Evolutionary conservation across 139 green algal genomes (phyloP).

Genomic region (Eudorina sp.): DNA sequence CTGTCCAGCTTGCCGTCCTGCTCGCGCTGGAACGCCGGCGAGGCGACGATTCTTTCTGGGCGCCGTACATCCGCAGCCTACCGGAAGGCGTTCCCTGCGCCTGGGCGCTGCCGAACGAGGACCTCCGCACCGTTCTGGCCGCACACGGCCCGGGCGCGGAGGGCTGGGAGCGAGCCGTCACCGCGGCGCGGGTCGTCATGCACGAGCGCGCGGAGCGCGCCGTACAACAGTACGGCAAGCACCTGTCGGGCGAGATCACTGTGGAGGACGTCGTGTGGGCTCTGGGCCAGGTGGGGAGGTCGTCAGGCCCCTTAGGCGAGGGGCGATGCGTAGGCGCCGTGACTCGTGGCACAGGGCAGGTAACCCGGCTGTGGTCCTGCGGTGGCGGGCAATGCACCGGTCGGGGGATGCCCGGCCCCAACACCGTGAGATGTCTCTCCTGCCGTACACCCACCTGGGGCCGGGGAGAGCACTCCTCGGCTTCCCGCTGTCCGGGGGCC

Average conservation of each 20-base stretch:
- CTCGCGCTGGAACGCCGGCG: constrained; percentile 43
- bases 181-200: not conserved
- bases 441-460: too few relatives aligned
- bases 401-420: too few relatives aligned
- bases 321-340: too few relatives aligned
- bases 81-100: constrained; percentile 6
- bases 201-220: not conserved
- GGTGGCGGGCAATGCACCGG: too few relatives aligned
- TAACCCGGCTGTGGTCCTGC: too few relatives aligned
- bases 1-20: constrained; percentile 46
- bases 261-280: constrained; percentile 48
- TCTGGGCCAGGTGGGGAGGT: constrained; percentile 42
- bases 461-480: too few relatives aligned
- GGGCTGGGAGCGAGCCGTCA: not conserved
- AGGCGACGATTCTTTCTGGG: constrained; percentile 45
- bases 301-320: too few relatives aligned
- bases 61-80: constrained; percentile 51
- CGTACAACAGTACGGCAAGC: not conserved
- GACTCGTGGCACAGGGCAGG: too few relatives aligned
- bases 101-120: not conserved
- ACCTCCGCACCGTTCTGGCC: not conserved
- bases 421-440: too few relatives aligned
- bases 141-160: not conserved
- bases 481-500: too few relatives aligned
- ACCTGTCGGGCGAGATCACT: not conserved